Evolutionary conservation across 2,329 filamentous ascomycete genomes (phyloP), one percentile per base, ranked within the genome.

Genomic region (Paraconiothyrium brasiliense): DNA sequence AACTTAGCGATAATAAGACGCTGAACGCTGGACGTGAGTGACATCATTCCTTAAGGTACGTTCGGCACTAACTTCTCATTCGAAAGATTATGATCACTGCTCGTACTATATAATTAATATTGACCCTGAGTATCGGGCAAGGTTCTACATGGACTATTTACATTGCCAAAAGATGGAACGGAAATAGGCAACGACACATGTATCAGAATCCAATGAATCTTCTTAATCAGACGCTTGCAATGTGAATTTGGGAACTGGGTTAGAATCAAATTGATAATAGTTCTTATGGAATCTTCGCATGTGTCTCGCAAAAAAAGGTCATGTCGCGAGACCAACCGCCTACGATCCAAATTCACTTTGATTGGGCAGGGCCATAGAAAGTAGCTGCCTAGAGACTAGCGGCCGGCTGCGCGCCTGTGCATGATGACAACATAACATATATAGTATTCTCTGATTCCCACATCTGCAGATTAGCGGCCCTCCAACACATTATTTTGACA

Each of bases 311-410:
- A 10, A 9, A 9, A 37, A 10, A 37, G 11, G 35, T 4, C 27
- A 6, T 30, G 27, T 30, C 27, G 27, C 27, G 7, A 37, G 14
- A 37, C 3, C 35, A 37, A 37, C 4, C 35, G 35, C 14, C 4
- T 9, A 37, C 35, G 14, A 14, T 11, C 8, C 16, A 22, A 44
- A n/a, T 16, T 20, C n/a, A 20, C 16, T 16, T 4, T n/a, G 27
- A 32, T 49, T 32, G 47, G 35, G 27, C 47, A 49, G 47, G 14
- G 27, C 8, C 46, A 14, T 34, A n/a, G n/a, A 32, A 49, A 49
- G 27, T 32, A 32, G 27, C n/a, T 49, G 47, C 47, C 27, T 34
- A n/a, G 47, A 49, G 27, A 34, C 30, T 49, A 49, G 47, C 27
- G 47, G 14, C 13, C 30, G 27, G 32, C 27, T 34, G 27, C 32